Base-by-base conservation (phyloP, 306 rosid genomes). In the Pyrus betulifolia region DNA sequence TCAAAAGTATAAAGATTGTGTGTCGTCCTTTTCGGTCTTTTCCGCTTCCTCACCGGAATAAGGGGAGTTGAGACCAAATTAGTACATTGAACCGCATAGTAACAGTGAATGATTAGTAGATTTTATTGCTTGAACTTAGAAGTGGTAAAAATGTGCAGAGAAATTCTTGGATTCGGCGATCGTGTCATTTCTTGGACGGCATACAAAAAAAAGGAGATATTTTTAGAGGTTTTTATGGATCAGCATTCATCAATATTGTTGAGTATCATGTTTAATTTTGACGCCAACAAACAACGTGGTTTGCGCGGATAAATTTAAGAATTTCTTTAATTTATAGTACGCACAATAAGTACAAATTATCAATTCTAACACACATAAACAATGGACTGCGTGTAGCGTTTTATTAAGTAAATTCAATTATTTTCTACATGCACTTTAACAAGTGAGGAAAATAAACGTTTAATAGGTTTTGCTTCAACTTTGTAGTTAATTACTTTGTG, bases 241-340 rank as follows among this genome's bases (percentile, higher is more conserved):
- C 8, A 6, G 8, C 8, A 49, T 1, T 2, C 3, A 3, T 0
- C 0, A 0, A 5, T 0, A 15, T 49, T 0, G 0, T 49, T 49
- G 7, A 15, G 3, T 0, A 4, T 49, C 15, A 14, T 49, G 8
- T 15, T 49, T 4, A 46, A 46, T 4, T 49, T 49, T 49, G 1
- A 0, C 3, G 8, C 8, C 3, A 49, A 15, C 7, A 49, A 49
- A 49, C 0, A 1, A 49, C 0, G 6, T 49, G 2, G 7, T 49
- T 49, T 14, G 54, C 2, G 1, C 54, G 0, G 1, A 0, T 1
- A 0, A 49, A 49, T 17, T 15, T 15, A 49, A 49, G 8, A 15
- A 4, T 49, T 1, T 49, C 8, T 49, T 49, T 15, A 4, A 49
- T 0, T 49, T 49, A 49, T 14, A 14, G 8, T 0, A 49, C 2